Evolutionary conservation across 495 filamentous ascomycete species (phyloP).

Genomic region (Daldinia childiae): DNA sequence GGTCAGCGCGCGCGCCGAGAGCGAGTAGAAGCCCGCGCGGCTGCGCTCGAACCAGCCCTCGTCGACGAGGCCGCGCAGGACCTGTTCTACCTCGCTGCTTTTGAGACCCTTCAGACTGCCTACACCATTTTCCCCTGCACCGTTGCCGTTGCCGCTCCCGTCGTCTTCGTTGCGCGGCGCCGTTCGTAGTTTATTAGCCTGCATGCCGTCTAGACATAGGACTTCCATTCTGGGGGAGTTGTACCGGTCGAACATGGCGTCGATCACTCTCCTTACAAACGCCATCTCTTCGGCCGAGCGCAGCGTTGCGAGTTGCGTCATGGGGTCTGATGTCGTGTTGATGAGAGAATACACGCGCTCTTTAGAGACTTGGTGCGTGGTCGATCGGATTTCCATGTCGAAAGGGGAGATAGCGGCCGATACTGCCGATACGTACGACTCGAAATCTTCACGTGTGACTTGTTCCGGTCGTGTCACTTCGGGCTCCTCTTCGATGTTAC

Average conservation of each 20-base stretch:
- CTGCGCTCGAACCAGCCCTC: slow-evolving; percentile 88
- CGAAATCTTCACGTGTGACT: slow-evolving; percentile 73
- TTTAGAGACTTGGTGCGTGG: slow-evolving; percentile 66
- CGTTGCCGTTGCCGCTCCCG: slow-evolving; percentile 52
- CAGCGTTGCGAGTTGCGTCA: slow-evolving; percentile 87
- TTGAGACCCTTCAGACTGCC: slow-evolving; percentile 64
- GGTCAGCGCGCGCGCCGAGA: slow-evolving; percentile 80
- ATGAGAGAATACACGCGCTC: slow-evolving; percentile 76
- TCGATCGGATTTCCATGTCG: slow-evolving; percentile 85
- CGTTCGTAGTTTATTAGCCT: slow-evolving; percentile 73
- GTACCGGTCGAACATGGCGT: slow-evolving; percentile 89
- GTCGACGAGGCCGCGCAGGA: slow-evolving; percentile 73
- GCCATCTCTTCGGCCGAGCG: slow-evolving; percentile 85
- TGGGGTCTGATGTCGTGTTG: slow-evolving; percentile 84
- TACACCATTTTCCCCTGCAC: slow-evolving; percentile 41
- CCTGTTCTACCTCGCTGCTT: slow-evolving; percentile 76
- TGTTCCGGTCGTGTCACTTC: slow-evolving; percentile 60
- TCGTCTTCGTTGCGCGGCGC: slow-evolving; percentile 54
- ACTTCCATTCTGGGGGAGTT: slow-evolving; percentile 80
- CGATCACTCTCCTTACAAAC: slow-evolving; percentile 86
- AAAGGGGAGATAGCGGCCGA: slow-evolving; percentile 78
- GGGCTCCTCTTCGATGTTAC: slow-evolving; percentile 34
- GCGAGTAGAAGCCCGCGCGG: slow-evolving; percentile 72
- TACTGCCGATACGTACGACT: slow-evolving; percentile 71
- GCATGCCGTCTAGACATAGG: slow-evolving; percentile 78